phyloP scores from a whole-genome alignment of 202 grass and related monocot species.

The Elaeis oleifera region DNA sequence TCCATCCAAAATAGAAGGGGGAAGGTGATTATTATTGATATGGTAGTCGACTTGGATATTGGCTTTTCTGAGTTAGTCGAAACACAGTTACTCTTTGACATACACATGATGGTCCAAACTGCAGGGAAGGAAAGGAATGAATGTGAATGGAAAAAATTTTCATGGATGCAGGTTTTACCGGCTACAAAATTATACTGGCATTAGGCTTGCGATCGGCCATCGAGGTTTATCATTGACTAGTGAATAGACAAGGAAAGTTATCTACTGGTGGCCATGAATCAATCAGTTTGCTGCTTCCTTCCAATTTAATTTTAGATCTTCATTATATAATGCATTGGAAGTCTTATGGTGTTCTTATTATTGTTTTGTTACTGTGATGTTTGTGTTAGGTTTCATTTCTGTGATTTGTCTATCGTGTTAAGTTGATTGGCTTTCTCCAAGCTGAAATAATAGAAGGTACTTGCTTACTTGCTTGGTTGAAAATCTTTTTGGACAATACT shows the following conservation, averaged over 20 bases:
- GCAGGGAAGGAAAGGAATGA: conserved; percentile 22
- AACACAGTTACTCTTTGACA: conserved; percentile 18
- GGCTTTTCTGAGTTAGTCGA: background rate
- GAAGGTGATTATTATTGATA: conserved; percentile 28
- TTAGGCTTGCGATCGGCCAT: conserved; percentile 14
- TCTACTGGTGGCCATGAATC: too few relatives aligned
- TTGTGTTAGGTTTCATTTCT: too few relatives aligned
- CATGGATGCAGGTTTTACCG: conserved; percentile 24
- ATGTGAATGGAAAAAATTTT: conserved; percentile 36
- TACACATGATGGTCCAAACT: conserved; percentile 12
- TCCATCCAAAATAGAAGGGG: background rate
- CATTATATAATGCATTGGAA: too few relatives aligned
- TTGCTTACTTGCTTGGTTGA: too few relatives aligned
- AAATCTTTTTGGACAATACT: too few relatives aligned
- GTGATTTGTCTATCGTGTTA: too few relatives aligned
- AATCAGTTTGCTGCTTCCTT: too few relatives aligned
- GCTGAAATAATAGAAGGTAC: too few relatives aligned
- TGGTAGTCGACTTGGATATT: conserved; percentile 7
- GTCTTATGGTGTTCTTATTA: too few relatives aligned
- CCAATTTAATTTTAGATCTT: too few relatives aligned
- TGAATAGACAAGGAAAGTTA: background rate
- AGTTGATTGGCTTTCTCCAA: too few relatives aligned
- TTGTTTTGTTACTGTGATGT: too few relatives aligned
- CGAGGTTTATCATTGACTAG: conserved; percentile 23
- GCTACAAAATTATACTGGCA: conserved; percentile 18